A percentile compares a stretch with the other conserved stretches of the same genome.
These are phyloP conservation scores for Aspergillus ellipticus DNA, from an alignment of 495 filamentous ascomycete genomes.

Conservation along the genomic window DNA sequence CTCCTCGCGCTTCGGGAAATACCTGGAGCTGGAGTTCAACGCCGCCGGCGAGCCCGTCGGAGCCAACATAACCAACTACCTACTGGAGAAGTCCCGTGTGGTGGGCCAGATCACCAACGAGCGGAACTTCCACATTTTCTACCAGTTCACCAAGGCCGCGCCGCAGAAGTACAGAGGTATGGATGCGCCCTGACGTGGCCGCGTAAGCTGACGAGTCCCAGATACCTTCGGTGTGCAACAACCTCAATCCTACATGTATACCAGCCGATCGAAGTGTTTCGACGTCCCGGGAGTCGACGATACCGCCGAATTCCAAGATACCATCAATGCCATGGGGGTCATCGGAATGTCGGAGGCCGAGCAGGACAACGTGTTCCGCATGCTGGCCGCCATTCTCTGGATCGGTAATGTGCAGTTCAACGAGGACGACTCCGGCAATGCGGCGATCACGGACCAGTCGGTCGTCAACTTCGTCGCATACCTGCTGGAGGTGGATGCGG, in stretches of 20 bases:
- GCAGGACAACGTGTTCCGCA: slow-evolving; percentile 95
- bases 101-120: slow-evolving; percentile 95
- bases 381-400: slow-evolving; percentile 92
- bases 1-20: slow-evolving; percentile 97
- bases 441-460: slow-evolving; percentile 77
- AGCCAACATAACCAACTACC: slow-evolving; percentile 96
- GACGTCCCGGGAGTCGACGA: slow-evolving; percentile 94
- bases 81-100: slow-evolving; percentile 92
- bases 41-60: slow-evolving; percentile 87
- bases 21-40: slow-evolving; percentile 97
- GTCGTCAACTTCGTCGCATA: slow-evolving; percentile 94
- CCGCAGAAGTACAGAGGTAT: slow-evolving; percentile 74
- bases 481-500: slow-evolving; percentile 80
- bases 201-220: slow-evolving; percentile 4
- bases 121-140: slow-evolving; percentile 99
- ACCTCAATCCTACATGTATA: slow-evolving; percentile 93
- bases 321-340: slow-evolving; percentile 86
- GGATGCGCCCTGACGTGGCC: neutral
- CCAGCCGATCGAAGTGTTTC: slow-evolving; percentile 87
- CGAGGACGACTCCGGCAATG: slow-evolving; percentile 88
- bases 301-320: slow-evolving; percentile 83
- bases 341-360: slow-evolving; percentile 87
- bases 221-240: slow-evolving; percentile 83
- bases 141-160: slow-evolving; percentile 96
- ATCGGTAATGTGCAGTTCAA: slow-evolving; percentile 86